Conservation (phyloP, 176 grass and related monocot genomes). For the Miscanthus lutarioriparius region DNA sequence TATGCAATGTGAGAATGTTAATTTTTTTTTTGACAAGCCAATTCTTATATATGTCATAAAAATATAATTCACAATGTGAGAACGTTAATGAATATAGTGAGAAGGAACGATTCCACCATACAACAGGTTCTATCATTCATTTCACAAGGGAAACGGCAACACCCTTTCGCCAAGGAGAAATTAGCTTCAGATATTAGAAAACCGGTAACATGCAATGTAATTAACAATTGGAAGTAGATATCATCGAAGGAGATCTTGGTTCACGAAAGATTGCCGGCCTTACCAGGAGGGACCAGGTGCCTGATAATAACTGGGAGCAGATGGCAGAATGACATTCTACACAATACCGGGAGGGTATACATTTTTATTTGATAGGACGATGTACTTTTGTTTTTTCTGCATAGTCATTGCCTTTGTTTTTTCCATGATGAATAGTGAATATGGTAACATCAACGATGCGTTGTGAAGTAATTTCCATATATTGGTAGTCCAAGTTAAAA, state of each 20-base stretch:
- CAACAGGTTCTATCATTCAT: neutral
- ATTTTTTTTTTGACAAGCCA: neutral
- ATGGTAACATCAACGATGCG: neutral
- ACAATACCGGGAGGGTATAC: neutral
- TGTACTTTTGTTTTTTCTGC: conserved; percentile 51
- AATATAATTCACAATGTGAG: neutral
- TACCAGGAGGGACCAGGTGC: conserved; percentile 64
- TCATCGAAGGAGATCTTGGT: neutral
- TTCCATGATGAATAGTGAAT: neutral
- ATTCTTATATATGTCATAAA: neutral
- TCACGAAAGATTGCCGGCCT: conserved; percentile 19
- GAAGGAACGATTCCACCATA: neutral
- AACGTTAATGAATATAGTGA: neutral
- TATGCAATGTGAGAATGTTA: neutral
- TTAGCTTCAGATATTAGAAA: neutral
- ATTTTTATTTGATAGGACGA: conserved; percentile 12
- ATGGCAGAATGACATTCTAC: conserved; percentile 56
- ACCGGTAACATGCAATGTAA: neutral
- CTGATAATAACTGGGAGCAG: conserved; percentile 54
- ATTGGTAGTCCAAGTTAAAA: neutral
- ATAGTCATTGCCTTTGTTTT: no score
- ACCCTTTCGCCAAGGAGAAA: neutral
- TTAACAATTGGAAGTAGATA: neutral
- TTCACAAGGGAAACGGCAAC: neutral
- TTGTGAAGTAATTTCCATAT: neutral